These are phyloP conservation scores for Cytospora leucostoma DNA, from an alignment of 2,329 filamentous ascomycete species.

Conservation along the genomic window DNA sequence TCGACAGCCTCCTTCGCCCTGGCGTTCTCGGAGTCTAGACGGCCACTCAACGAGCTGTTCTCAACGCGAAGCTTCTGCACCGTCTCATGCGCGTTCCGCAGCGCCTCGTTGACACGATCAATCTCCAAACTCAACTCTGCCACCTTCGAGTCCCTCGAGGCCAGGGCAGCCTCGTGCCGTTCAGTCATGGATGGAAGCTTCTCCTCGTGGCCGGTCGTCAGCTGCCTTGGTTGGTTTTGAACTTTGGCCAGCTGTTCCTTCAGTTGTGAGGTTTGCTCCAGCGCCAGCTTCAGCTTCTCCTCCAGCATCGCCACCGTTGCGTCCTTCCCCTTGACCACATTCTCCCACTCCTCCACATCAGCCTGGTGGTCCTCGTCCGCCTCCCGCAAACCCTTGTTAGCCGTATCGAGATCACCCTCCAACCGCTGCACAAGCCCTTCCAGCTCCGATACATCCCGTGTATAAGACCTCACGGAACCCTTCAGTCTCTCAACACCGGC, in stretches of 20 bases:
- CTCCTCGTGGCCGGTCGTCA: conserved; percentile 33
- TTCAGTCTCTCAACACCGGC: conserved; percentile 52
- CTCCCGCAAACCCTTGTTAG: conserved; percentile 30
- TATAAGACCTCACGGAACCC: conserved; percentile 54
- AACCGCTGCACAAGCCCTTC: conserved; percentile 53
- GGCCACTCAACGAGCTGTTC: conserved; percentile 42
- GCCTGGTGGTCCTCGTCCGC: conserved; percentile 34
- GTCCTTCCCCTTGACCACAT: conserved; percentile 41
- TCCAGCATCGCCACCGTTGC: conserved; percentile 47
- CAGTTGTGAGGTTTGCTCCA: conserved; percentile 43
- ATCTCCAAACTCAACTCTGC: conserved; percentile 51
- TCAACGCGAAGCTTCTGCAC: conserved; percentile 50
- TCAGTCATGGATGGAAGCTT: conserved; percentile 40
- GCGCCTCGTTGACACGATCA: conserved; percentile 46
- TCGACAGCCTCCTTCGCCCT: conserved; percentile 49
- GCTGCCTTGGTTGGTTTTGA: conserved; percentile 37
- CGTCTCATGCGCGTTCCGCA: conserved; percentile 50
- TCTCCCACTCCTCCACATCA: conserved; percentile 38
- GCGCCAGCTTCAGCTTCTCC: conserved; percentile 43
- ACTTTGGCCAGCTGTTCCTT: conserved; percentile 42
- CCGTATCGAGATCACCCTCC: conserved; percentile 44
- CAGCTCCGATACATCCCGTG: conserved; percentile 55
- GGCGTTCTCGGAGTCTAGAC: conserved; percentile 41
- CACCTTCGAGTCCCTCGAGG: conserved; percentile 53
- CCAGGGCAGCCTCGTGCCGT: conserved; percentile 49